These are phyloP conservation scores for Brassica incana DNA, from an alignment of 345 rosid genomes.

Conservation along the genomic window DNA sequence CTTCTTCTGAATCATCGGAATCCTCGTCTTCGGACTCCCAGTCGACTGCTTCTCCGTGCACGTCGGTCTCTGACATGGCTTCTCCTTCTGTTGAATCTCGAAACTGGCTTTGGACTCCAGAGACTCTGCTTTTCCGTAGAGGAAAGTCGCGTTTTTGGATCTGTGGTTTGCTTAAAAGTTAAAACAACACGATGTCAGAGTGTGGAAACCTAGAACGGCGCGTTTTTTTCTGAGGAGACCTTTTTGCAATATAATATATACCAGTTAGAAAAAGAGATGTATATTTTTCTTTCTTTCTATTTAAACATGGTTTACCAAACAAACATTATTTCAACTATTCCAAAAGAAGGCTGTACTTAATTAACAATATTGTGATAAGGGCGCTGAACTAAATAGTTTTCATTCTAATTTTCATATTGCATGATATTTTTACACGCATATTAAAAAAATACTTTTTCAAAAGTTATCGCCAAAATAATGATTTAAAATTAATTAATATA, in stretches of 20 bases:
- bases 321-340: not conserved
- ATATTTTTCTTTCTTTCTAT: not conserved
- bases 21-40: conserved; percentile 26
- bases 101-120: conserved; percentile 2
- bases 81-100: conserved; percentile 12
- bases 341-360: not conserved
- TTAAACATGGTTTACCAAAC: not conserved
- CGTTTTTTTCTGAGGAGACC: not conserved
- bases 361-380: not conserved
- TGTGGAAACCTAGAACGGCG: not conserved
- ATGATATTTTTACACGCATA: not conserved
- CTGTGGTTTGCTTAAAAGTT: not conserved
- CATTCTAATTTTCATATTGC: not conserved
- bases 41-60: conserved; percentile 14
- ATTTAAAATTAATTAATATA: too few species aligned
- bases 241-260: not conserved
- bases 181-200: conserved; percentile 1
- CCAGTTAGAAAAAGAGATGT: not conserved
- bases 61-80: conserved; percentile 34
- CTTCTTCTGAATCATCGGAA: conserved; percentile 35
- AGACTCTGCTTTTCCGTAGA: not conserved
- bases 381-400: not conserved
- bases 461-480: too few species aligned
- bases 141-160: conserved; percentile 17
- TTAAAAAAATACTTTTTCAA: too few species aligned